Conservation (phyloP, 2,329 filamentous ascomycete genomes). For the Metarhizium guizhouense region DNA sequence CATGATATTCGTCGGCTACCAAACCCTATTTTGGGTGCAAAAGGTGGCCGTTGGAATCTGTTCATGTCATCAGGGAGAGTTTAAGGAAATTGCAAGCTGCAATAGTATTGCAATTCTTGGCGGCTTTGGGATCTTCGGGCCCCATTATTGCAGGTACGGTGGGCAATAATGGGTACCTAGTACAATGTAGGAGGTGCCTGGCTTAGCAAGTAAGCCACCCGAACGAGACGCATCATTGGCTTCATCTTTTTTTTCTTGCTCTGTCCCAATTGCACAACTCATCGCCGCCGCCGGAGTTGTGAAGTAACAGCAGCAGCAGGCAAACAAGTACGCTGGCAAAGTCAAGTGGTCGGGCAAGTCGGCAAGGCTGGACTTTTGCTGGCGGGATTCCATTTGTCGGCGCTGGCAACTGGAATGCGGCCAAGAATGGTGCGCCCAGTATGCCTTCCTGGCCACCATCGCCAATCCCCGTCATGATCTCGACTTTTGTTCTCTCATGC, state of each 20-base stretch:
- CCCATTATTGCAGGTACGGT: background rate
- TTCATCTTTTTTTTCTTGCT: no score
- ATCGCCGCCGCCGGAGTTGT: background rate
- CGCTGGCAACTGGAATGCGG: conserved; percentile 9
- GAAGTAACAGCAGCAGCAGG: no score
- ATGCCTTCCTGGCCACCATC: no score
- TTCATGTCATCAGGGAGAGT: background rate
- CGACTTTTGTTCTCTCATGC: background rate
- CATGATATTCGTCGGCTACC: background rate
- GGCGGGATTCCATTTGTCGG: conserved; percentile 5
- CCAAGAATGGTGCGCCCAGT: background rate
- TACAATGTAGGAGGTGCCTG: no score
- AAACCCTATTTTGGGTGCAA: background rate
- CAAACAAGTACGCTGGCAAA: no score
- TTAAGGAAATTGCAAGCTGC: background rate
- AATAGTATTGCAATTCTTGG: background rate
- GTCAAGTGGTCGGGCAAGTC: background rate
- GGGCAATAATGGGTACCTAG: no score
- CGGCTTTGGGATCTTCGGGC: background rate
- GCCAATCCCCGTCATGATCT: no score
- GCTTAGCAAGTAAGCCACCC: no score
- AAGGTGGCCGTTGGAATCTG: background rate
- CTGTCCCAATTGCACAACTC: no score
- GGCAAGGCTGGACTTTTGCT: background rate
- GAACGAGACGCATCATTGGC: no score